A percentile compares a stretch with the other conserved stretches of the same genome.
These are phyloP conservation scores for Akanthomyces muscarius DNA, from an alignment of 2,329 filamentous ascomycete genomes.

Conservation along the genomic window DNA sequence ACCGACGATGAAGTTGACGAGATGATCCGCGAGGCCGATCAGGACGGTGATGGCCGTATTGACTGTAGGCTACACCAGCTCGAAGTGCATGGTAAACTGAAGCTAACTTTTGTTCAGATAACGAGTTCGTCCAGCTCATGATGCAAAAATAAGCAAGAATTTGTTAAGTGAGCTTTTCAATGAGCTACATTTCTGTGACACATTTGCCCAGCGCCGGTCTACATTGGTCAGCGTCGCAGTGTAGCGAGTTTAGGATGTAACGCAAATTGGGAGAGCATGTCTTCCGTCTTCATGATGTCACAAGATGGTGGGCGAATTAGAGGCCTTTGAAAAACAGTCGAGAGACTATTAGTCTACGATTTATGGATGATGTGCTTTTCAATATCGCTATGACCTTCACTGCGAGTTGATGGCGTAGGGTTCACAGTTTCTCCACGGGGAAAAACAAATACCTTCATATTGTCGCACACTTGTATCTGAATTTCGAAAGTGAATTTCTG, in stretches of 20 bases:
- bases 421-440: not conserved
- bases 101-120: constrained; percentile 51
- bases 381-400: not conserved
- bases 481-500: not conserved
- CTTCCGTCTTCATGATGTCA: not conserved
- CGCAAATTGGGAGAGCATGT: not conserved
- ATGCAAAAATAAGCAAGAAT: constrained; percentile 73
- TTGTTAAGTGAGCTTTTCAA: not conserved
- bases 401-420: not conserved
- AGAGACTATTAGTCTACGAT: constrained; percentile 3
- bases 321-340: not conserved
- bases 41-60: constrained; percentile 84
- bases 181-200: not conserved
- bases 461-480: not conserved
- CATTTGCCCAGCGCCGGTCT: not conserved
- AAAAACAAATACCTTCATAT: constrained; percentile 8
- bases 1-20: constrained; percentile 88
- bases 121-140: constrained; percentile 92
- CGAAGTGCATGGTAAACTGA: not conserved
- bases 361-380: constrained; percentile 5
- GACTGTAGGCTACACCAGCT: constrained; percentile 59
- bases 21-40: constrained; percentile 89
- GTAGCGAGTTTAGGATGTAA: constrained; percentile 1
- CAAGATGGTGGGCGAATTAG: not conserved
- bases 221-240: not conserved